Base-by-base conservation (phyloP, 2,329 filamentous ascomycete genomes). In the Dactylellina cionopaga region DNA sequence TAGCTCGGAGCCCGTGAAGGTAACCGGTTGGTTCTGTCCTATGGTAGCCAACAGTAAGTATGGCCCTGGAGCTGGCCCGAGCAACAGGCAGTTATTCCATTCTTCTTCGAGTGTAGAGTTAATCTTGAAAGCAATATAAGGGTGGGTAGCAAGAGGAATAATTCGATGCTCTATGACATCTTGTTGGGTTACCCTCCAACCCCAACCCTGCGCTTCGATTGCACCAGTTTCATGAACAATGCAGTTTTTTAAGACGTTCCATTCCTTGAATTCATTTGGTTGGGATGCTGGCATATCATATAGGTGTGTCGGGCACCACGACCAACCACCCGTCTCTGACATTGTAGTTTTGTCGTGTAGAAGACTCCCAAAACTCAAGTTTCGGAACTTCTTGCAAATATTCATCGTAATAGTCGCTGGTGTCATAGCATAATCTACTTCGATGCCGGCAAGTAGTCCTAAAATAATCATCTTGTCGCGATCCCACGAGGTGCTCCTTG, bases 401-500 rank as follows among this genome's bases (percentile, higher is more conserved):
- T 11, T 22, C 24, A 63, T 46, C 0, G 65, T 70, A 5, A 70
- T 70, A 2, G 17, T 37, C 6, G 24, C 33, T 4, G 54, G 44
- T 6, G 55, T 37, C 49, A 62, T 58, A 5, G 15, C 31, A 10
- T 70, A 62, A 15, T 55, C 31, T 2, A 70, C 49, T 33, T 49
- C 39, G 13, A 76, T 60, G 15, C 75, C 75, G 4, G 75, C 63
- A 27, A 78, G 39, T 1, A 76, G 72, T 3, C 62, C 76, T 6
- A 76, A 73, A 27, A 78, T 77, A 31, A 74, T 74, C 22, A 75
- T 72, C 22, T 63, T 66, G 54, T 78, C 76, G 17, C 65, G 65
- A 0, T 74, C 73, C 75, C 74, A 75, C 15, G 77, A 77, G n/a
- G 77, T 78, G 44, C 70, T 64, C 11, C 76, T 58, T 11, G 76